Base-by-base conservation (phyloP, 352 stramenopile genomes). In the Phytopythium boreale region DNA sequence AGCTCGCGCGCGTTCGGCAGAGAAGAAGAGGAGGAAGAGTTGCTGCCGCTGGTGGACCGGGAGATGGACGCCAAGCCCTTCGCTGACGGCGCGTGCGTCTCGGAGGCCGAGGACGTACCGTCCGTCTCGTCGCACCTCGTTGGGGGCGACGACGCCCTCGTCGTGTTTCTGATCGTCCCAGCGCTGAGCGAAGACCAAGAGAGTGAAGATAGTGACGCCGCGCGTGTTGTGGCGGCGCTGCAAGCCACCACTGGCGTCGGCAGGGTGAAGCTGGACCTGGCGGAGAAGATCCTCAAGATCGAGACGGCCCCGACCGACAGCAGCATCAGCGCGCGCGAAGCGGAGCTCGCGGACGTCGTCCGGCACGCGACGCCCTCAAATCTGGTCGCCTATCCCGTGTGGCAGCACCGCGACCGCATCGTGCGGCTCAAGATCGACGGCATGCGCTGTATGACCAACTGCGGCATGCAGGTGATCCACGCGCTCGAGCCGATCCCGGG, bases 371-470 rank as follows among this genome's bases (percentile, higher is more conserved):
- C 81, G 3, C 67, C 78, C 2, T 47, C 64, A 2, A 63, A 77
- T n/a, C 63, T 92, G 26, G 66, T 86, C 6, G 86, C 82, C 27
- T 95, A 91, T 59, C 86, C 86, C 1, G 84, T 95, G 65, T 95
- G 86, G 86, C 82, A 92, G 59, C 82, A 93, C 59, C 78, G 82
- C 61, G 84, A 95, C 51, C 86, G 86, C 57, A 88, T 92, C 44
- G 84, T 95, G 56, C 79, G 72, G 44, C 72, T 95, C 31, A 71
- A 71, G 31, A 81, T 96, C 51, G 77, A 93, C 17, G 88, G 88
- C 22, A 95, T 96, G 87, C 83, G 86, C 55, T 96, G 88, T 68
- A 93, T 94, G 82, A 93, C 78, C 27, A 95, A 93, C 68, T 96
- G 88, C 59, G 88, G 87, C 10, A 70, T 63, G 14, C 87, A 90